Percentiles rank a stretch among this genome's conserved stretches.
Evolutionary conservation across 169 alveolate species (phyloP).

Genomic region (Eimeria maxima): DNA sequence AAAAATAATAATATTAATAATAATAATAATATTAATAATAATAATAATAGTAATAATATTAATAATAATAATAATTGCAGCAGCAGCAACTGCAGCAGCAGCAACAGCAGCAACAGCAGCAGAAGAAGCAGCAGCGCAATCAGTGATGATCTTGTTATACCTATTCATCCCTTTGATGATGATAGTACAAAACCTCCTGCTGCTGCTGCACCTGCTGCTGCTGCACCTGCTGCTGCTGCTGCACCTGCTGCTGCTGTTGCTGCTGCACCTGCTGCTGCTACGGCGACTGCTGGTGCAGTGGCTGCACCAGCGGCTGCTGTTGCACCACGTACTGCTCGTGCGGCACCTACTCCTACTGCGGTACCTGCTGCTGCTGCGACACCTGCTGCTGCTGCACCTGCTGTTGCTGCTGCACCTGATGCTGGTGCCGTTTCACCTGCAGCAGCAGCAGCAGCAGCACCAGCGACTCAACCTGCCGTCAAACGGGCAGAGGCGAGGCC

Average conservation of each 20-base stretch:
- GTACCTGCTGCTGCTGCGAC: too few species aligned
- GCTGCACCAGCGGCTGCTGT: too few species aligned
- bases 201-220: not conserved
- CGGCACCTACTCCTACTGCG: too few species aligned
- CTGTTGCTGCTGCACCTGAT: conserved; percentile 10
- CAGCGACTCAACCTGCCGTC: not conserved
- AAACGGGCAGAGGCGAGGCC: not conserved
- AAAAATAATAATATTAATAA: too few species aligned
- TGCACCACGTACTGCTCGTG: too few species aligned
- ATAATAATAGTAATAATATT: too few species aligned
- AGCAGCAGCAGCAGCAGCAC: not conserved
- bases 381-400: not conserved
- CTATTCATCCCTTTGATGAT: not conserved
- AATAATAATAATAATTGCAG: too few species aligned
- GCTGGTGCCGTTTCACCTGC: not conserved
- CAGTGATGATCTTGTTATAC: not conserved
- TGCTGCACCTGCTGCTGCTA: too few species aligned
- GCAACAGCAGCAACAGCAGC: not conserved
- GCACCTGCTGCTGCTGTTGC: too few species aligned
- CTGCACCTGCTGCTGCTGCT: conserved; percentile 9
- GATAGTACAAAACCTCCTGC: not conserved
- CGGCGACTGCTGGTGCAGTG: too few species aligned
- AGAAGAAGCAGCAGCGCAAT: conserved; percentile 14
- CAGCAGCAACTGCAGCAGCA: too few species aligned
- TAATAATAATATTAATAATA: too few species aligned